Evolutionary conservation across 2,329 filamentous ascomycete species (phyloP), one percentile per base, ranked within the genome.

Genomic region (Cladophialophora yegresii): DNA sequence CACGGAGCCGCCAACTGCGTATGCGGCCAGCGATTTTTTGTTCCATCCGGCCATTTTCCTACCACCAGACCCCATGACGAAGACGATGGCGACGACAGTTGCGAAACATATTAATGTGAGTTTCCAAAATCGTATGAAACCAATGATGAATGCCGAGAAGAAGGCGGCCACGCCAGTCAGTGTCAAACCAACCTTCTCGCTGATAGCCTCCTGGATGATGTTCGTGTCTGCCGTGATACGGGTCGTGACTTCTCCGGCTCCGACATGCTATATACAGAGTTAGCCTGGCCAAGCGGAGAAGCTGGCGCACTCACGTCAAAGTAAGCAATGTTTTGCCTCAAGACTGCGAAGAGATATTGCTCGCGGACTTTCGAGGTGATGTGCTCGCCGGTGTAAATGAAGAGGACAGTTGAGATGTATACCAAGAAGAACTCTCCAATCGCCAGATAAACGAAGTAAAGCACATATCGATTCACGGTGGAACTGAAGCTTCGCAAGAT

Each of bases 141-240:
- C 92, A 69, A 99, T 93, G 62, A 97, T 81, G 70, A 96, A 96
- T 16, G 92, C 92, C 0, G 93, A 88, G 61, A 96, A 79, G 73
- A 98, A 98, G 8, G 91, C 93, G 1, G 92, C 87, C 3, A 92
- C 56, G 12, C 91, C 90, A 13, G 87, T 86, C 62, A 96, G 75
- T 0, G 91, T 92, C 68, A 96, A 79, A 13, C 87, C 87, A 51
- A 96, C 85, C 80, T 96, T 96, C 76, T 96, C 91, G 0, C 91
- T 96, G 53, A 99, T 92, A 62, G 92, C 93, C 70, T 96, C 93
- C 76, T 97, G 93, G 61, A 98, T 89, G 59, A 96, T 81, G 73
- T 96, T 97, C 51, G 92, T 96, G 75, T 98, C 93, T 10, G 93
- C 89, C 0, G 93, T 98, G 71, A 97, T 96, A 68, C 93, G 88